Evolutionary conservation across 805 yeast species (phyloP), one percentile per base, ranked within the genome.

Genomic region (Saccharomycopsis schoenii): DNA sequence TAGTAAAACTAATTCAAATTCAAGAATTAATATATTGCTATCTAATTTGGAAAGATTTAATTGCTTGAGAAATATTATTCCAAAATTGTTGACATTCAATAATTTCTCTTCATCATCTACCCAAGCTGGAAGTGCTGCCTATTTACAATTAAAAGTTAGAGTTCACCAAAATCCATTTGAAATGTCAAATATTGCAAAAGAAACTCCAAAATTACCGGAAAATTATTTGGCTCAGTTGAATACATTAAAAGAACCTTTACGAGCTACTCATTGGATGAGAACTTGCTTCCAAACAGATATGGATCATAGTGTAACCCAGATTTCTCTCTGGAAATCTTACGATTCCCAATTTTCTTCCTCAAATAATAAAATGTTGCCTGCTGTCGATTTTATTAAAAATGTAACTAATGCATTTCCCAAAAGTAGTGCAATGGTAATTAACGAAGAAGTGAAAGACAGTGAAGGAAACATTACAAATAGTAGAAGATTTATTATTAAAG

Each of bases 181-280:
- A 0, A 75, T 77, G 4, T 84, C 91, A 4, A 92, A 96, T 2
- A 73, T 70, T 25, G 29, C 52, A 47, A 21, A 24, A 11, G 29
- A 47, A 24, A 25, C 52, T 10, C 52, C 52, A 47, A 47, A 24
- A 21, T 74, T 89, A 40, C 78, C 86, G 2, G 74, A 74, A 1
- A 78, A 77, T 2, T 76, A 90, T 42, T 79, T 83, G 64, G 73
- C 77, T n/a, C 81, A 85, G 54, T 78, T 94, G 42, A 76, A 86
- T 56, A 74, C 76, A 36, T 74, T 91, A 60, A 80, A 84, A 12
- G 99, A 94, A 73, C 98, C 98, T 1, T 80, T 83, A 61, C 80
- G 99, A 64, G 97, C 98, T 0, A 89, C 96, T 4, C 81, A 90
- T 37, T 94, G 98, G 98, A 85, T 94, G 78, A 82, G 97, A 67